Conservation (phyloP, 331 rosid genomes). For the Rosa hybrid region DNA sequence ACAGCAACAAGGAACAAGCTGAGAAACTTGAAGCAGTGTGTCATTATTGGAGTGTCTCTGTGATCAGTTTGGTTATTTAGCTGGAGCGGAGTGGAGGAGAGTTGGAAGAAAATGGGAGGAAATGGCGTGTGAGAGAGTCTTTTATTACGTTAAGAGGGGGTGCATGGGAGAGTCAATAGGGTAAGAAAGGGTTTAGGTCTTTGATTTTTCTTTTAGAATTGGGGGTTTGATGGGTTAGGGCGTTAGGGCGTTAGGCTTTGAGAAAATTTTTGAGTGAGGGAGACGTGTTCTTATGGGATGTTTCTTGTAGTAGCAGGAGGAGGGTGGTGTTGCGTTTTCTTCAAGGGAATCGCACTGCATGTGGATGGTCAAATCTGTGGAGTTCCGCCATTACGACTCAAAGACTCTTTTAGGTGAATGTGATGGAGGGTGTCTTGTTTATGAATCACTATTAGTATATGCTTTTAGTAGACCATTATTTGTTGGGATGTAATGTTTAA, state of each 20-base stretch:
- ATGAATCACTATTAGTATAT: not conserved
- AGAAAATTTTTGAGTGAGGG: not conserved
- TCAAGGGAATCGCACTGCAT: slow-evolving; percentile 30
- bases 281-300: slow-evolving; percentile 27
- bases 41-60: not conserved
- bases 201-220: not conserved
- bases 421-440: not conserved
- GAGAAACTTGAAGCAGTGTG: not conserved
- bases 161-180: not conserved
- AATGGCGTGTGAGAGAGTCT: not conserved
- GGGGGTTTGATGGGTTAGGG: not conserved
- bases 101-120: not conserved
- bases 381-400: slow-evolving; percentile 12
- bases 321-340: slow-evolving; percentile 4
- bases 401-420: not conserved
- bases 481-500: not conserved
- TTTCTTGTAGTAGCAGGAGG: not conserved
- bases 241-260: not conserved
- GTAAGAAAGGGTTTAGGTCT: not conserved
- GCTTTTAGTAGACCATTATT: not conserved
- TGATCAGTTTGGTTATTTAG: not conserved
- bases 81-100: not conserved
- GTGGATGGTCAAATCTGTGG: slow-evolving; percentile 31
- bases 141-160: slow-evolving; percentile 9
- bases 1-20: not conserved